These are phyloP conservation scores for Myriosclerotinia scirpicola DNA, from an alignment of 2,329 filamentous ascomycete species.

Conservation along the genomic window DNA sequence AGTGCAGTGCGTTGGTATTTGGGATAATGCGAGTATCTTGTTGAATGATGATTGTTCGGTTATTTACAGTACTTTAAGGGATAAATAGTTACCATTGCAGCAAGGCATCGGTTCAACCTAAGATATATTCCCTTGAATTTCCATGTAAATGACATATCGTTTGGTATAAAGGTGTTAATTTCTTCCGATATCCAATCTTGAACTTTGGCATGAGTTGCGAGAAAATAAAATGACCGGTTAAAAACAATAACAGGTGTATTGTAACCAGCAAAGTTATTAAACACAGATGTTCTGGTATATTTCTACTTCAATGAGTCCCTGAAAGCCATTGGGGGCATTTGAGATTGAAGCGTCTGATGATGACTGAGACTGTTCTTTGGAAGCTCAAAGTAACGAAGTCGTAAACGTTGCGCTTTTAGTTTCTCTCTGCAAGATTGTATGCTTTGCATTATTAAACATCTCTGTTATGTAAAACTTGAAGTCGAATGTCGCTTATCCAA, in stretches of 20 bases:
- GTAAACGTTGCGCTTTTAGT: background rate
- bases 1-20: constrained; percentile 3
- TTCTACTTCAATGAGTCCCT: constrained; percentile 34
- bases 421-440: background rate
- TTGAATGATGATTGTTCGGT: constrained; percentile 3
- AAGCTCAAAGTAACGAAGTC: constrained; percentile 15
- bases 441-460: constrained; percentile 12
- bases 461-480: constrained; percentile 7
- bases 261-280: constrained; percentile 39
- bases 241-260: constrained; percentile 40
- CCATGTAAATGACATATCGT: constrained; percentile 36
- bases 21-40: constrained; percentile 4
- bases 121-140: constrained; percentile 45
- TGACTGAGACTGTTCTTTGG: background rate
- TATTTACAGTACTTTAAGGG: background rate
- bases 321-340: background rate
- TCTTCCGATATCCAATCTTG: constrained; percentile 34
- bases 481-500: constrained; percentile 1
- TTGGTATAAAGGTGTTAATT: constrained; percentile 31
- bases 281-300: constrained; percentile 41
- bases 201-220: constrained; percentile 31
- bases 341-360: background rate
- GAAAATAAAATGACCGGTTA: constrained; percentile 33
- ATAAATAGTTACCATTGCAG: constrained; percentile 39
- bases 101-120: constrained; percentile 45